phyloP scores from a whole-genome alignment of 768 basidiomycete species.

The Mycena amicta region DNA sequence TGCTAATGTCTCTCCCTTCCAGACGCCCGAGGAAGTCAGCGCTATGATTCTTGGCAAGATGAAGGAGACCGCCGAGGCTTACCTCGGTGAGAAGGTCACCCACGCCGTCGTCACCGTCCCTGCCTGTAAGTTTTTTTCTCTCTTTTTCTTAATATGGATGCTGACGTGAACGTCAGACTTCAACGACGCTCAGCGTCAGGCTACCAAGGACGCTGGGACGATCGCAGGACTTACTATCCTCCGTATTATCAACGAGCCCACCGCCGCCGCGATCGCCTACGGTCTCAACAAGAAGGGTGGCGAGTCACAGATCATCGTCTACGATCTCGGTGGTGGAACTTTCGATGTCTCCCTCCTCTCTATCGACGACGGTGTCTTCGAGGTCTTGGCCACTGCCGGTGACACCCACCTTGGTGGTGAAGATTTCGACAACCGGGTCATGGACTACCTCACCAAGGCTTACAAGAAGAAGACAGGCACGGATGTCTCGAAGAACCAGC shows the following conservation, averaged over 20 bases:
- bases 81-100: conserved; percentile 93
- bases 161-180: conserved; percentile 59
- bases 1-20: conserved; percentile 2
- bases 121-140: conserved; percentile 62
- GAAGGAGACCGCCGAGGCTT: conserved; percentile 99
- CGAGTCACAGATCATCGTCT: conserved; percentile 95
- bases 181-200: conserved; percentile 99
- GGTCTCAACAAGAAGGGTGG: conserved; percentile 96
- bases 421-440: conserved; percentile 93
- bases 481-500: conserved; percentile 76
- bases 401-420: conserved; percentile 95
- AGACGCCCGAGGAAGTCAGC: conserved; percentile 93
- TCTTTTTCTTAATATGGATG: background rate
- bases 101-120: conserved; percentile 99
- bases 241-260: conserved; percentile 98
- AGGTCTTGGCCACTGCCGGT: conserved; percentile 88
- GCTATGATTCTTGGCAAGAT: conserved; percentile 97
- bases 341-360: conserved; percentile 97
- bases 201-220: conserved; percentile 96
- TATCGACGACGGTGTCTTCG: conserved; percentile 92
- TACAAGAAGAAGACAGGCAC: conserved; percentile 94
- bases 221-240: conserved; percentile 94
- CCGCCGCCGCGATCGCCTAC: conserved; percentile 96
- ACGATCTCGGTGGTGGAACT: conserved; percentile 98
- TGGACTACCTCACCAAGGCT: conserved; percentile 84